Percentiles rank a stretch among this genome's conserved stretches.
phyloP scores from a whole-genome alignment of 2,329 filamentous ascomycete species.

The Ustulina deusta region DNA sequence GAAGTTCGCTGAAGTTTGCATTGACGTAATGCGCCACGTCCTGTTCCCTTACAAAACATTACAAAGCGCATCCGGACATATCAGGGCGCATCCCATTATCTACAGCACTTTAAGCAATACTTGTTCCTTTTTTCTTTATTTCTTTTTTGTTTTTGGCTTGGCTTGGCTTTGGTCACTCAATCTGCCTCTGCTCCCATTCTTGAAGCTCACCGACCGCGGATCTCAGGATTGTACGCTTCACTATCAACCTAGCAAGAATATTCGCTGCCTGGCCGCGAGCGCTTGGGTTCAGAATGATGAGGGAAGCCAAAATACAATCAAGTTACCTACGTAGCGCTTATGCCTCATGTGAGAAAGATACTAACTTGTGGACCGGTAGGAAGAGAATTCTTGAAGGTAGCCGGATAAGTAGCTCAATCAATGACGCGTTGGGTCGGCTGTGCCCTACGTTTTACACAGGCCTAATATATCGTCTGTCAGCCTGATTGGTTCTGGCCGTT shows the following conservation, averaged over 20 bases:
- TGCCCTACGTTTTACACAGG: not conserved
- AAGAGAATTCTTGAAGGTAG: not conserved
- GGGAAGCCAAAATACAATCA: too few relatives aligned
- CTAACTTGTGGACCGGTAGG: not conserved
- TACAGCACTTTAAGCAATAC: not conserved
- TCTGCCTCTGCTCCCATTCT: not conserved
- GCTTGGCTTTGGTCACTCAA: not conserved
- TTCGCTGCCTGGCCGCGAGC: not conserved
- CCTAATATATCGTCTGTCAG: not conserved
- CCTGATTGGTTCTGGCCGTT: constrained; percentile 10
- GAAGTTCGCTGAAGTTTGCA: not conserved
- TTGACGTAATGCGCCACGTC: constrained; percentile 10
- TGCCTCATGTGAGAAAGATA: too few relatives aligned
- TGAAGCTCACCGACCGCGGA: not conserved
- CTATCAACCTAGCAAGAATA: not conserved
- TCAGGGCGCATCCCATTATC: not conserved
- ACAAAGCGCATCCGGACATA: constrained; percentile 5
- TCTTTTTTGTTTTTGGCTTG: not conserved
- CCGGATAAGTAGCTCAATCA: not conserved
- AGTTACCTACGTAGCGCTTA: too few relatives aligned
- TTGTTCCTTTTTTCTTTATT: not conserved
- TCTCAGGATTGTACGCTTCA: too few relatives aligned
- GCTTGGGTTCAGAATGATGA: not conserved
- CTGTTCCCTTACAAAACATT: not conserved
- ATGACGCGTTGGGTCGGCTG: constrained; percentile 21